Evolutionary conservation across 2,329 filamentous ascomycete species (phyloP).

Genomic region (Phyllosticta capitalensis): DNA sequence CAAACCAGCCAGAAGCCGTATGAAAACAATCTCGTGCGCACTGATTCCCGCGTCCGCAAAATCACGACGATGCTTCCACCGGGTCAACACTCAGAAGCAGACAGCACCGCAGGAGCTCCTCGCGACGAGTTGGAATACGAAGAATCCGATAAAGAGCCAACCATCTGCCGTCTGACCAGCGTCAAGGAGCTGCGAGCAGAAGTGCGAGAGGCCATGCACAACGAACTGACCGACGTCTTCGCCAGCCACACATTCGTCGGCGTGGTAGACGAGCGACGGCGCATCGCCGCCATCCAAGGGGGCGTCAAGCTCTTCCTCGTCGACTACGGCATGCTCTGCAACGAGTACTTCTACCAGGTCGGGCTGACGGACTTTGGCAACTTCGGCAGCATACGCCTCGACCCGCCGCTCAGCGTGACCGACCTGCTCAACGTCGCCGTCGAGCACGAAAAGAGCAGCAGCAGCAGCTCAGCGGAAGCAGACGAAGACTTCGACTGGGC

Average conservation of each 20-base stretch:
- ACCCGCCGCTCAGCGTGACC: conserved; percentile 61
- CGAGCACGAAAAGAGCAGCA: conserved; percentile 49
- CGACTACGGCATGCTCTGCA: conserved; percentile 78
- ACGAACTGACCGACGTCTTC: conserved; percentile 77
- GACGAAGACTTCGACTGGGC: conserved; percentile 54
- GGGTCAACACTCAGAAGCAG: conserved; percentile 24
- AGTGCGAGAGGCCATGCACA: conserved; percentile 75
- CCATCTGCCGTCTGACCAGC: conserved; percentile 67
- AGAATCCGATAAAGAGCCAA: conserved; percentile 56
- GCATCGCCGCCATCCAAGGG: conserved; percentile 85
- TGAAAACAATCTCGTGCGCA: conserved; percentile 83
- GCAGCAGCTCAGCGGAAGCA: conserved; percentile 23
- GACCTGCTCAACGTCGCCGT: conserved; percentile 66
- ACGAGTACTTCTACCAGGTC: conserved; percentile 92
- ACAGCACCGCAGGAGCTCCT: conserved; percentile 25
- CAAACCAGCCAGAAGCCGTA: conserved; percentile 46
- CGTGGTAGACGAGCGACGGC: conserved; percentile 75
- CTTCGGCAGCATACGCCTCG: conserved; percentile 75
- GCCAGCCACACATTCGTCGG: conserved; percentile 87
- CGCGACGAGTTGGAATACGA: conserved; percentile 59
- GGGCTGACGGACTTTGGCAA: conserved; percentile 94
- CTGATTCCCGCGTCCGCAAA: conserved; percentile 79
- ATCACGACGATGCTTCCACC: conserved; percentile 93
- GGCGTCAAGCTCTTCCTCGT: conserved; percentile 87
- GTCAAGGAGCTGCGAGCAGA: conserved; percentile 73